Evolutionary conservation across 345 rosid genomes (phyloP).

Genomic region (Acer campestre): DNA sequence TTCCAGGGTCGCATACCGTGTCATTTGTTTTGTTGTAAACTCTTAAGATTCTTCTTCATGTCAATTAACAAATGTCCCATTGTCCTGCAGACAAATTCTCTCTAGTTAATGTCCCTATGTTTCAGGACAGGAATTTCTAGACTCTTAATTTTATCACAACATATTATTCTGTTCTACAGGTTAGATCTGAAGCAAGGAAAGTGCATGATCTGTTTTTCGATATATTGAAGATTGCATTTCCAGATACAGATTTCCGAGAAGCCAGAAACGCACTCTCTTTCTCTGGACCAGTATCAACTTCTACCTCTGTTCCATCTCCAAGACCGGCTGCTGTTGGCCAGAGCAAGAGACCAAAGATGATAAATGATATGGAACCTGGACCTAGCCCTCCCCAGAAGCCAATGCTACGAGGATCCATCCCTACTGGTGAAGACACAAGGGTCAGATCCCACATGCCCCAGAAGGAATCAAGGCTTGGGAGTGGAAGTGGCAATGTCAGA

Average conservation of each 20-base stretch:
- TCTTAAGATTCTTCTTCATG: not conserved
- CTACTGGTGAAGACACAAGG: constrained; percentile 61
- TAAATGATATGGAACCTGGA: constrained; percentile 64
- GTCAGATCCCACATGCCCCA: constrained; percentile 65
- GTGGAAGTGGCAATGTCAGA: constrained; percentile 48
- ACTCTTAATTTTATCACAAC: constrained; percentile 18
- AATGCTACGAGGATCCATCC: constrained; percentile 45
- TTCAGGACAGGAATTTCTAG: not conserved
- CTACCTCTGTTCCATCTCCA: constrained; percentile 53
- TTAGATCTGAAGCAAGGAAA: constrained; percentile 91
- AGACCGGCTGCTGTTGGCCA: constrained; percentile 52
- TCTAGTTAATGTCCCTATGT: not conserved
- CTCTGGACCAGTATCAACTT: constrained; percentile 50
- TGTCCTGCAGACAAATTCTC: constrained; percentile 3
- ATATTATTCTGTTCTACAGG: constrained; percentile 47
- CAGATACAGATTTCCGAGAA: constrained; percentile 86
- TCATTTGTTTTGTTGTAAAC: not conserved
- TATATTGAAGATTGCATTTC: constrained; percentile 86
- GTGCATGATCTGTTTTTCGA: constrained; percentile 98
- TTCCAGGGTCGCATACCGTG: not conserved
- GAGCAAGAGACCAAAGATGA: constrained; percentile 62
- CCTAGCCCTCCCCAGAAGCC: constrained; percentile 55
- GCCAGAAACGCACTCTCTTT: constrained; percentile 76
- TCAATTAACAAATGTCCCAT: not conserved
- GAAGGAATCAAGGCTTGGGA: constrained; percentile 69